Evolutionary conservation across 352 stramenopile species (phyloP), one percentile per base, ranked within the genome.

Genomic region (Globisporangium ultimum): DNA sequence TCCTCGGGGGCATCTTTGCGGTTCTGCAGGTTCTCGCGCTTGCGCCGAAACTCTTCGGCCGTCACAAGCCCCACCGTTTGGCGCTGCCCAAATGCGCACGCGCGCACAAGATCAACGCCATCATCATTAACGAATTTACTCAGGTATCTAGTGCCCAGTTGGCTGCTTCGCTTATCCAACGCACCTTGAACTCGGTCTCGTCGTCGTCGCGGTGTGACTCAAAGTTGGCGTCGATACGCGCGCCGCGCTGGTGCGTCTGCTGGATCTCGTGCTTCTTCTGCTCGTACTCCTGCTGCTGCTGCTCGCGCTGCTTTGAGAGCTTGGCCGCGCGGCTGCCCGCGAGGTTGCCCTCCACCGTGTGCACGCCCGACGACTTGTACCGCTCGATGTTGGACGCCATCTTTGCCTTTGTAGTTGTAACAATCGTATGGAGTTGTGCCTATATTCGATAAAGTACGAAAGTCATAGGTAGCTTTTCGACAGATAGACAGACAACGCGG

Each of bases 321-420:
- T 72, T 67, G 4, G 96, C 94, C 1, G 97, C 97, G 14, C 94
- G 87, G 15, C 78, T 70, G 10, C 97, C 97, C 10, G 95, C 89
- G 38, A 98, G 76, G 64, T 98, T 98, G 14, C 97, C 97, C 80
- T 99, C 97, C 36, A 98, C 93, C 17, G 97, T 99, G 71, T 98
- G 88, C 56, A 97, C 91, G 49, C 96, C 96, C 3, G 96, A 78
- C 15, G 80, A 84, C 13, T 83, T 84, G 67, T 93, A 91, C 36
- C 80, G 80, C 76, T 89, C 73, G 54, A 91, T 88, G 54, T 83
- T 83, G 46, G 80, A 71, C 74, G 87, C 87, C 22, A 58, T 55
- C 14, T 28, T 49, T 34, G 52, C 4, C 48, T 3, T 9, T 15
- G 41, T 5, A 22, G 43, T 45, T 55, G 62, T 42, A 13, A 22